phyloP scores from a whole-genome alignment of 495 filamentous ascomycete species.

The Collariella sp. region DNA sequence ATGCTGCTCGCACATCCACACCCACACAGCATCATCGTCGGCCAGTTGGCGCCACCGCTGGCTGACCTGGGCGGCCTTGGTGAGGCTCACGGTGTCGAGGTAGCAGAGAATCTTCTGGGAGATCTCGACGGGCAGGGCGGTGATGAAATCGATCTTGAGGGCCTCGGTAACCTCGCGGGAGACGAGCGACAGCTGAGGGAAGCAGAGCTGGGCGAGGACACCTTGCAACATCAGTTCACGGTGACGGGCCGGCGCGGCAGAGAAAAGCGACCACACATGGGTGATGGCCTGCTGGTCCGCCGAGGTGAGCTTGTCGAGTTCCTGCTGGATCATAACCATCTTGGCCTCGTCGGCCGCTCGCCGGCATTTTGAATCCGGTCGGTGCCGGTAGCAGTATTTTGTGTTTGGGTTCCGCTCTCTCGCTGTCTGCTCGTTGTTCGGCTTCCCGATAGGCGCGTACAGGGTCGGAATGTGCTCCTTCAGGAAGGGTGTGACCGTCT shows the following conservation, averaged over 20 bases:
- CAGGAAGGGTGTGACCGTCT: conserved; percentile 70
- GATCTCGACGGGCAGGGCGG: conserved; percentile 79
- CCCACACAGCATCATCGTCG: conserved; percentile 97
- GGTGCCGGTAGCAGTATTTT: conserved; percentile 91
- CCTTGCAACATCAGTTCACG: conserved; percentile 92
- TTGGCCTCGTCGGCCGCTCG: conserved; percentile 87
- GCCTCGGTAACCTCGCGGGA: conserved; percentile 80
- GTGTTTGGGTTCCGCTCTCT: conserved; percentile 58
- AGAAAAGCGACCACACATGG: conserved; percentile 96
- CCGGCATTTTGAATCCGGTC: conserved; percentile 87
- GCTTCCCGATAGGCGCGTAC: conserved; percentile 60
- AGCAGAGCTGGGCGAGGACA: conserved; percentile 91
- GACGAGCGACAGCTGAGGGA: conserved; percentile 89
- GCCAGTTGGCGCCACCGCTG: conserved; percentile 77
- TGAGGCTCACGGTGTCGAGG: conserved; percentile 91
- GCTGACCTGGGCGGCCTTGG: conserved; percentile 94
- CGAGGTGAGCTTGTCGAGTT: conserved; percentile 71
- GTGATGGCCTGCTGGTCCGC: conserved; percentile 78
- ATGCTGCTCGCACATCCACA: conserved; percentile 98
- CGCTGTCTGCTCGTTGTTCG: conserved; percentile 31
- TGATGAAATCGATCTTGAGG: conserved; percentile 91
- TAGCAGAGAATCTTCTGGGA: conserved; percentile 88
- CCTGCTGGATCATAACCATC: conserved; percentile 87
- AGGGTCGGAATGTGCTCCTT: conserved; percentile 75
- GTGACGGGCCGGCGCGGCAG: conserved; percentile 86